Conservation (phyloP, 495 filamentous ascomycete species). For the Penicillium bovifimosum region DNA sequence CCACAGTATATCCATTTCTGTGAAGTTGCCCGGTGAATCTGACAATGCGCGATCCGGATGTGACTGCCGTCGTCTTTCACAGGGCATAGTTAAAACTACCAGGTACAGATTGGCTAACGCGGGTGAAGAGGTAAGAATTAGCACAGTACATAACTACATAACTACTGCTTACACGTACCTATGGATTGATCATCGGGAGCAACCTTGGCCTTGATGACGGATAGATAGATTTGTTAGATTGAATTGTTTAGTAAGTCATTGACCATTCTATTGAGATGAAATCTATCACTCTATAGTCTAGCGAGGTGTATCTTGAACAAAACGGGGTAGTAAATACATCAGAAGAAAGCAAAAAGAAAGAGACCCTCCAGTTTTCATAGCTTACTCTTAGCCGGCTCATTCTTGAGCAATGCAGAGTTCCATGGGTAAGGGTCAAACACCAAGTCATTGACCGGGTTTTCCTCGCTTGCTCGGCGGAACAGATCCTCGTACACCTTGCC, state of each 20-base stretch:
- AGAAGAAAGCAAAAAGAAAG: not conserved
- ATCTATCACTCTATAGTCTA: conserved; percentile 10
- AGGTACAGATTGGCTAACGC: too few species aligned
- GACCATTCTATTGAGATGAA: conserved; percentile 14
- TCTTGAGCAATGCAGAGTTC: conserved; percentile 54
- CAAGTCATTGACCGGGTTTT: conserved; percentile 63
- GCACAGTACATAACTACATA: too few species aligned
- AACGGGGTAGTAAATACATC: conserved; percentile 2
- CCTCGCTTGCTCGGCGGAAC: conserved; percentile 57
- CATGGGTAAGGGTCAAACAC: conserved; percentile 65
- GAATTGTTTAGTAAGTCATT: not conserved
- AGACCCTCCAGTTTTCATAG: conserved; percentile 16
- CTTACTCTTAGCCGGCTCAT: conserved; percentile 35
- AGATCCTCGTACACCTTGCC: conserved; percentile 67
- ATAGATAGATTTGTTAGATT: too few species aligned
- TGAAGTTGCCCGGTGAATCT: too few species aligned
- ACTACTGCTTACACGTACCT: too few species aligned
- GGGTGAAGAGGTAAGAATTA: too few species aligned
- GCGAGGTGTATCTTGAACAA: not conserved
- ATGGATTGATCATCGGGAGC: not conserved
- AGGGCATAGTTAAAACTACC: too few species aligned
- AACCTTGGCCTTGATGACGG: too few species aligned
- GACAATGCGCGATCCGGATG: too few species aligned
- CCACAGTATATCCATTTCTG: too few species aligned
- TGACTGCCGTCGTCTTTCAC: too few species aligned